Base-by-base conservation (phyloP, 352 stramenopile species). In the Thalassiosira mediterranea region DNA sequence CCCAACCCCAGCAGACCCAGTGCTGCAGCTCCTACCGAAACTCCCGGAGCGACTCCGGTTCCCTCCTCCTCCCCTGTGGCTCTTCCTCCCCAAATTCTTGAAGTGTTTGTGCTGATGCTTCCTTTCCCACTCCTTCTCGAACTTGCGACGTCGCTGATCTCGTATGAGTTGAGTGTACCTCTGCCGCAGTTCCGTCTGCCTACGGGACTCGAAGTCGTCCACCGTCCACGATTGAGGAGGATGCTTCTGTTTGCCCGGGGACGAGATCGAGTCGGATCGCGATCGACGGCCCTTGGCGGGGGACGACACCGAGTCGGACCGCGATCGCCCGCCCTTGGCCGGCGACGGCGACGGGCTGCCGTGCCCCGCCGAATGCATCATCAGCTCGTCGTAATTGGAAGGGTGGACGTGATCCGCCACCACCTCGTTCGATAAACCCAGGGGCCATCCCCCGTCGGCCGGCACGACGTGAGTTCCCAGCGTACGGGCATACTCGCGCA, bases 371-470 rank as follows among this genome's bases (percentile, higher is more conserved):
- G n/a, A n/a, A n/a, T n/a, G n/a, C n/a, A n/a, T n/a, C n/a, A n/a
- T n/a, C n/a, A n/a, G n/a, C 4, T 46, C 29, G 29, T 46, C 40
- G 15, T 48, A 34, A n/a, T 54, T 54, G 46, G 4, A 8, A 17
- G 21, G 28, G n/a, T n/a, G n/a, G n/a, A n/a, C n/a, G 26, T 75
- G 60, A 44, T 70, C 46, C 3, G 48, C 44, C 5, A 57, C 28
- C 2, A 84, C 32, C 4, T 51, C 26, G 19, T 49, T 31, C n/a
- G 61, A 75, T 48, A 91, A 61, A 46, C 86, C 86, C 19, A 91
- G 54, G 7, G 86, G 86, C 78, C 81, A 91, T 52, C 86, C 86
- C 15, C 86, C 86, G 65, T 90, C 80, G 13, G 46, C 66, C n/a
- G 86, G 86, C 10, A 91, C 85, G 11, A 67, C 64, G 51, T 83